Evolutionary conservation across 176 grass and related monocot species (phyloP).

Genomic region (Canna indica): DNA sequence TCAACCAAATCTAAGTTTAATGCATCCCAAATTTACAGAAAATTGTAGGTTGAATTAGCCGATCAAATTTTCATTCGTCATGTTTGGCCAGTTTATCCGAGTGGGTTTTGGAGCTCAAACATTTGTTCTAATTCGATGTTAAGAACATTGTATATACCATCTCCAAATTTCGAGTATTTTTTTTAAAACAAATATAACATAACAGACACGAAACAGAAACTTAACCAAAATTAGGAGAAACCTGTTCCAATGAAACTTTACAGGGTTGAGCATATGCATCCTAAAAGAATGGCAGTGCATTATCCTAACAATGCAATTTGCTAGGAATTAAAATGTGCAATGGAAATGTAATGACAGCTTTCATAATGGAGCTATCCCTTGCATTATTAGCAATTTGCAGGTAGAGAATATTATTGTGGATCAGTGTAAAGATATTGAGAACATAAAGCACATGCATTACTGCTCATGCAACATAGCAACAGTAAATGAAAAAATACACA

Average conservation of each 20-base stretch:
- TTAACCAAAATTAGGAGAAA: too few relatives aligned
- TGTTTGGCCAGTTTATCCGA: too few relatives aligned
- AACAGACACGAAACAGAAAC: not conserved
- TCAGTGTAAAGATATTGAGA: too few relatives aligned
- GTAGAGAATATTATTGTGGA: not conserved
- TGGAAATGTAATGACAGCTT: not conserved
- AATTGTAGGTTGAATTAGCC: too few relatives aligned
- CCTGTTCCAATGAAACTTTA: not conserved
- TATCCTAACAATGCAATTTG: not conserved
- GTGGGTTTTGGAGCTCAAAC: too few relatives aligned
- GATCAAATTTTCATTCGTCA: too few relatives aligned
- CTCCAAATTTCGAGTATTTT: too few relatives aligned
- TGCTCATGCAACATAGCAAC: not conserved
- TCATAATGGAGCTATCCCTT: not conserved
- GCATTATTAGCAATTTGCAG: conserved; percentile 4
- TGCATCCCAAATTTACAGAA: too few relatives aligned
- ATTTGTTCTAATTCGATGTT: too few relatives aligned
- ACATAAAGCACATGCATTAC: not conserved
- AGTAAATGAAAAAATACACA: not conserved
- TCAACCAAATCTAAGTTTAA: too few relatives aligned
- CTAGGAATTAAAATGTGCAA: not conserved
- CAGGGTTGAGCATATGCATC: not conserved
- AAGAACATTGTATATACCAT: too few relatives aligned
- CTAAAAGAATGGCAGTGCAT: not conserved
- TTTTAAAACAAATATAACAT: too few relatives aligned